phyloP scores from a whole-genome alignment of 2,329 filamentous ascomycete species.

The Fusarium sp. region DNA sequence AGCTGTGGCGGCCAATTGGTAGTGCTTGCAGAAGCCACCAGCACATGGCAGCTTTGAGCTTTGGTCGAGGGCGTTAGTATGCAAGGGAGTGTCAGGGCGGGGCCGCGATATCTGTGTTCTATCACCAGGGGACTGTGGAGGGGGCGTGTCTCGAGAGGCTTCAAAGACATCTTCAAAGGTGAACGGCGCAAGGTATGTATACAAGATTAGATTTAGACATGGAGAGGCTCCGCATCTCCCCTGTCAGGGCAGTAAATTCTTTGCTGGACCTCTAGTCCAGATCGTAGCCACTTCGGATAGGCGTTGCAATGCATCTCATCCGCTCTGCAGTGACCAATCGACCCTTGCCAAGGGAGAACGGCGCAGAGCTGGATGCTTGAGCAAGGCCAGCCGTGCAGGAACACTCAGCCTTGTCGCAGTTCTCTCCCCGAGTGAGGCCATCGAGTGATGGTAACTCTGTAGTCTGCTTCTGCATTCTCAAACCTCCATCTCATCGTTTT shows the following conservation, averaged over 20 bases:
- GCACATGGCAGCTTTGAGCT: conserved; percentile 52
- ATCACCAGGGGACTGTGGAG: conserved; percentile 40
- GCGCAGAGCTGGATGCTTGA: conserved; percentile 18
- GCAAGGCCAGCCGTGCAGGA: conserved; percentile 27
- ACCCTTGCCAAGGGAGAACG: conserved; percentile 47
- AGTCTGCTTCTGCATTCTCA: conserved; percentile 38
- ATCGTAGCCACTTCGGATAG: conserved; percentile 34
- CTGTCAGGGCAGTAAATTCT: conserved; percentile 46
- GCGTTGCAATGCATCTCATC: conserved; percentile 34
- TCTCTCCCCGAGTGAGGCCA: conserved; percentile 21
- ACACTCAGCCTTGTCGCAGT: conserved; percentile 43
- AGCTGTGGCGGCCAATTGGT: conserved; percentile 47
- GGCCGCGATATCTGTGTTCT: conserved; percentile 43
- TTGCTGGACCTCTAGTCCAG: conserved; percentile 39
- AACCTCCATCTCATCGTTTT: conserved; percentile 66
- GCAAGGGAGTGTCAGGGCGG: conserved; percentile 52
- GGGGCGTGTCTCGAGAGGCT: conserved; percentile 39
- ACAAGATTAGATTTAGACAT: conserved; percentile 57
- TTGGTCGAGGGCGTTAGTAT: conserved; percentile 51
- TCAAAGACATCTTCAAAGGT: conserved; percentile 37
- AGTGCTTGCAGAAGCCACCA: conserved; percentile 42
- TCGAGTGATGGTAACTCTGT: conserved; percentile 34
- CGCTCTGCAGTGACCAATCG: conserved; percentile 27
- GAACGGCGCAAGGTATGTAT: conserved; percentile 52
- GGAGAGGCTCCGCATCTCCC: conserved; percentile 40